phyloP scores from a whole-genome alignment of 345 rosid species.

The Aurinia saxatilis region DNA sequence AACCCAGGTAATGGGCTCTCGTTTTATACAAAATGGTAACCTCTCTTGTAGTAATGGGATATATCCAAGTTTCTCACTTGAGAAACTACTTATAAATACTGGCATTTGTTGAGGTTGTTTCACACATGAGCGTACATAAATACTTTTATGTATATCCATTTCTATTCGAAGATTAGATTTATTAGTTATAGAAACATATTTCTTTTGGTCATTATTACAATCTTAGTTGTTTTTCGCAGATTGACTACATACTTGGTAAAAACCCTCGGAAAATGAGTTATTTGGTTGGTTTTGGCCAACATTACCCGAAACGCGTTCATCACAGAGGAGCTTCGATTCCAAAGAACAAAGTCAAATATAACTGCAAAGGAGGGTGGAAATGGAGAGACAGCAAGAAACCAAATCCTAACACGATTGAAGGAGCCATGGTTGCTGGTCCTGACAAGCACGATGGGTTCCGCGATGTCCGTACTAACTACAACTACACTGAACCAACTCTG shows the following conservation, averaged over 20 bases:
- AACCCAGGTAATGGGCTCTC: conserved; percentile 54
- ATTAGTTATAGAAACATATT: neutral
- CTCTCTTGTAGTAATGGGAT: no score
- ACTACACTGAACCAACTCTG: conserved; percentile 92
- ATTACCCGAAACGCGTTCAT: conserved; percentile 73
- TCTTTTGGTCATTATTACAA: neutral
- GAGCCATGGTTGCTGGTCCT: conserved; percentile 99
- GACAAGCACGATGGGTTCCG: conserved; percentile 80
- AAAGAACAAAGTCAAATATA: conserved; percentile 70
- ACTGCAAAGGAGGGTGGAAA: conserved; percentile 96
- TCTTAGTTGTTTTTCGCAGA: conserved; percentile 32
- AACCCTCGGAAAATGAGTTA: conserved; percentile 96
- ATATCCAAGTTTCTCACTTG: no score
- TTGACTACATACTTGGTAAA: conserved; percentile 85
- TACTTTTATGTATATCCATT: neutral
- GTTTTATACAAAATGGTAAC: no score
- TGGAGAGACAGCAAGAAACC: conserved; percentile 84
- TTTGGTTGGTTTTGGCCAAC: conserved; percentile 76
- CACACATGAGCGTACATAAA: neutral
- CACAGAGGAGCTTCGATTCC: conserved; percentile 96
- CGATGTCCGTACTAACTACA: conserved; percentile 82
- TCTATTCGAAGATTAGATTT: neutral
- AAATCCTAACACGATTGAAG: conserved; percentile 73
- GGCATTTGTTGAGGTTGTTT: neutral
- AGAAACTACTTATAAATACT: neutral